phyloP scores from a whole-genome alignment of 176 grass and related monocot genomes.

The Avena insularis region DNA sequence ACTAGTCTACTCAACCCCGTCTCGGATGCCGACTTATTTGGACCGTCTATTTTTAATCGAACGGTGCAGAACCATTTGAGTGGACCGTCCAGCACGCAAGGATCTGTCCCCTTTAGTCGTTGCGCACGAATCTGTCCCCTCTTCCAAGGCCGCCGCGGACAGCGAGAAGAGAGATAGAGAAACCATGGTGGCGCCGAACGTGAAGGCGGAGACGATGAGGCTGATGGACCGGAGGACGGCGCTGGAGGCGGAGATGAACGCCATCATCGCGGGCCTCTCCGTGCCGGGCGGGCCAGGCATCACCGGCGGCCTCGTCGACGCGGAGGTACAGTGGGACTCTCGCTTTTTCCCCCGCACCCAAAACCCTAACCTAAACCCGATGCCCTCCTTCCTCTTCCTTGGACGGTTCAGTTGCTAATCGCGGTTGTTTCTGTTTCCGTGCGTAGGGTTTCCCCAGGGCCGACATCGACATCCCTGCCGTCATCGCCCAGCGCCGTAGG shows the following conservation, averaged over 20 bases:
- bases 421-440: background rate
- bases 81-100: background rate
- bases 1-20: background rate
- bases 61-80: background rate
- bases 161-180: constrained; percentile 35
- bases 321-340: constrained; percentile 47
- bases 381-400: background rate
- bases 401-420: constrained; percentile 3
- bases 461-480: constrained; percentile 69
- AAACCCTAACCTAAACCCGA: constrained; percentile 36
- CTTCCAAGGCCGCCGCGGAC: background rate
- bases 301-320: constrained; percentile 71
- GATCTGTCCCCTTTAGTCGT: background rate
- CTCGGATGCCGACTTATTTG: background rate
- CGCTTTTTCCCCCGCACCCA: no score
- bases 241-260: constrained; percentile 82
- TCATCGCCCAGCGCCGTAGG: constrained; percentile 61
- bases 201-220: constrained; percentile 84
- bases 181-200: constrained; percentile 80
- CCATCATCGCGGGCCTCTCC: constrained; percentile 73
- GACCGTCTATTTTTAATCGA: background rate
- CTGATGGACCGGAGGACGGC: constrained; percentile 61
- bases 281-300: constrained; percentile 63
- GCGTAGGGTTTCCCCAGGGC: constrained; percentile 79
- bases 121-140: background rate